Conservation (phyloP, 73 alveolate species). For the Breviolum minutum region DNA sequence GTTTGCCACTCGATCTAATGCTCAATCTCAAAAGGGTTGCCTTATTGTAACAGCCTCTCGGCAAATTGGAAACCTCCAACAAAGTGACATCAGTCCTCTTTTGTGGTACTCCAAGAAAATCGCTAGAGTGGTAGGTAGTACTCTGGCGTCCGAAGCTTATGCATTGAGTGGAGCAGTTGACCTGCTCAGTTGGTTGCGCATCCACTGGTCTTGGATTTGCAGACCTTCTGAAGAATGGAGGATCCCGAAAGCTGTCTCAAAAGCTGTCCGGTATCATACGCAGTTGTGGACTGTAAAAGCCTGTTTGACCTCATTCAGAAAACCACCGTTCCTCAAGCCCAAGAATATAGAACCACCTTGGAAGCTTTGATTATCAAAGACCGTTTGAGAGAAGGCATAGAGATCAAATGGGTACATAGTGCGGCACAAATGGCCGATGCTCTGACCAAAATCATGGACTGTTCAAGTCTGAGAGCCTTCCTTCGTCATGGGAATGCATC, state of each 20-base stretch:
- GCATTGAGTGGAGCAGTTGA: background rate
- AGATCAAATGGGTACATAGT: background rate
- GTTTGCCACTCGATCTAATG: background rate
- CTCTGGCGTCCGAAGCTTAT: background rate
- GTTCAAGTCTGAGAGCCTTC: too few relatives aligned
- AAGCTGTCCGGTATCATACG: background rate
- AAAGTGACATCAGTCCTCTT: background rate
- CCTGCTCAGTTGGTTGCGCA: background rate
- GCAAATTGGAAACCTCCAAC: background rate
- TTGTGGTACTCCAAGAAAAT: background rate
- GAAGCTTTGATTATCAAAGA: too few relatives aligned
- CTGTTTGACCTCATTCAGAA: too few relatives aligned
- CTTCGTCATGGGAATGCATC: too few relatives aligned
- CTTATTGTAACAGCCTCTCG: background rate
- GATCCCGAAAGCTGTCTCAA: background rate
- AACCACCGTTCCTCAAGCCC: too few relatives aligned
- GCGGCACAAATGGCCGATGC: background rate
- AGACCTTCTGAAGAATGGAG: background rate
- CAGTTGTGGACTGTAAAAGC: too few relatives aligned
- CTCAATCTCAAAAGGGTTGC: background rate
- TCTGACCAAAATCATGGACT: too few relatives aligned
- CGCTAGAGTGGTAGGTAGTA: background rate
- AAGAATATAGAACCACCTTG: too few relatives aligned
- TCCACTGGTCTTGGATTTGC: background rate
- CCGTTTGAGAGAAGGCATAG: too few relatives aligned